phyloP scores from a whole-genome alignment of 306 rosid genomes.

The Astragalus glycyphyllos region DNA sequence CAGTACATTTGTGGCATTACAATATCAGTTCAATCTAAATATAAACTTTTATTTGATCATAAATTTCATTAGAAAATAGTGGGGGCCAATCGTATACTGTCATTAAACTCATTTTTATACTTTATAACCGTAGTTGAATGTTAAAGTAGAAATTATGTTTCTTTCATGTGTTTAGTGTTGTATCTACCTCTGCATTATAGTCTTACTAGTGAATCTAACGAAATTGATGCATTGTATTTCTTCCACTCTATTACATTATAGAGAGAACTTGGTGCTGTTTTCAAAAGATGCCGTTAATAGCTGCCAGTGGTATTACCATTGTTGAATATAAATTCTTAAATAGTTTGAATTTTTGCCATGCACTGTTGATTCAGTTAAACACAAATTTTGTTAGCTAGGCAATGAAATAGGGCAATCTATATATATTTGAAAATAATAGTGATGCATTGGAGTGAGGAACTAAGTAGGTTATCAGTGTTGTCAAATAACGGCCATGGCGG shows the following conservation, averaged over 20 bases:
- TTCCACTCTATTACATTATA: neutral
- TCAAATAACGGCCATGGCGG: too few relatives aligned
- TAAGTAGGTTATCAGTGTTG: constrained; percentile 4
- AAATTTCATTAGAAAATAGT: constrained; percentile 1
- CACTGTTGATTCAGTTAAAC: constrained; percentile 17
- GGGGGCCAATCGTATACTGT: neutral
- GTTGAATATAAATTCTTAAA: constrained; percentile 14
- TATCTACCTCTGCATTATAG: neutral
- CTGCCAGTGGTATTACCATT: neutral
- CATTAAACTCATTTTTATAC: neutral
- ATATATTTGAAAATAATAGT: neutral
- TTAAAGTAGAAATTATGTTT: constrained; percentile 7
- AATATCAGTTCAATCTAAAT: constrained; percentile 24
- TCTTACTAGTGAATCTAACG: constrained; percentile 9
- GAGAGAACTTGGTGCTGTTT: neutral
- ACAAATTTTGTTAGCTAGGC: constrained; percentile 12
- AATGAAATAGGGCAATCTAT: constrained; percentile 15
- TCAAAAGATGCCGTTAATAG: constrained; percentile 19
- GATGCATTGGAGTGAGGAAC: constrained; percentile 1
- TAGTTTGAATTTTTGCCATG: constrained; percentile 7
- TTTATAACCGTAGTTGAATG: neutral
- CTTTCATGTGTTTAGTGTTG: neutral
- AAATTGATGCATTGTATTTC: constrained; percentile 24
- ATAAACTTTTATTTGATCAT: neutral
- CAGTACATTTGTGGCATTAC: constrained; percentile 12